Evolutionary conservation across 192 early-diverging fungal genomes (phyloP), one percentile per base, ranked within the genome.

Genomic region (Backusella psychrophila): DNA sequence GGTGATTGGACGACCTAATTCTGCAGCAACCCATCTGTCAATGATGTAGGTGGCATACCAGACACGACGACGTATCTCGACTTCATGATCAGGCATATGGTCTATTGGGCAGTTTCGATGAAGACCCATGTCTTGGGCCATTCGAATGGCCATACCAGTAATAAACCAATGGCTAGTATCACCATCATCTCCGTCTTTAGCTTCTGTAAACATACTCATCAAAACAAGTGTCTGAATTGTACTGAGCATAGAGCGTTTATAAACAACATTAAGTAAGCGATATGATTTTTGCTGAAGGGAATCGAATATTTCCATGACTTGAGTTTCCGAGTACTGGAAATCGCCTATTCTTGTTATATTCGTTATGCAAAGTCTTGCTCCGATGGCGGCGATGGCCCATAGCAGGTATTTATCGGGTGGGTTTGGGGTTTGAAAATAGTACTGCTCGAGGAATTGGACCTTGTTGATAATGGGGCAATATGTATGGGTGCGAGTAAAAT

Each of bases 101-200:
- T 88, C 89, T 33, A 77, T 73, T 0, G 84, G 52, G 11, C 87
- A 82, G 78, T 89, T 91, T 23, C 91, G 84, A 70, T 95, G 93
- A 63, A 95, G 84, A 6, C 92, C 93, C 59, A 95, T 66, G 77
- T 95, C 93, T 83, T 93, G 92, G 8, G 93, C 93, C 85, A 93
- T 91, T 59, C 91, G 81, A 33, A 90, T 90, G 31, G 92, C 92
- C 39, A 73, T 41, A 33, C 75, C 79, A 26, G 69, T 66, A n/a
- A 29, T 53, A 29, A 67, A 75, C 82, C 82, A 83, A 38, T 80
- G 74, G 14, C 36, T 66, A 1, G 73, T 70, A 33, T 80, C 77
- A 6, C 70, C 72, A 14, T 72, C 71, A 63, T 77, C 67, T 29
- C 29, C 38, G 6, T 59, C 49, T 1, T 42, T 11, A 3, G 26